Conservation (phyloP, 139 green algal genomes). For the Chlorella sp. region DNA sequence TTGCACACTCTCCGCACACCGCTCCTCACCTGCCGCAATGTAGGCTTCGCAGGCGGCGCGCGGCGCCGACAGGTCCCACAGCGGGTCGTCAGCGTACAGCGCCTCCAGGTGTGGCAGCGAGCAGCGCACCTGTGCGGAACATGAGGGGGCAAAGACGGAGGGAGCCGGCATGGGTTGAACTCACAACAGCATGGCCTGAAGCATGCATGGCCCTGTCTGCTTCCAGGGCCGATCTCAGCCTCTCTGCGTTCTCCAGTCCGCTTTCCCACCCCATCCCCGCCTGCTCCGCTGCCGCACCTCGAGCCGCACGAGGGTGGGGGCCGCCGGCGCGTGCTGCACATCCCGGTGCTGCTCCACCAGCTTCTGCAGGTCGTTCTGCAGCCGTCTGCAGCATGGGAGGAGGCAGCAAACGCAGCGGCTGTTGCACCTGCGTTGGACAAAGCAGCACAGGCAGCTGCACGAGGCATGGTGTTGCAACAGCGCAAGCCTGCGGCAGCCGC, state of each 20-base stretch:
- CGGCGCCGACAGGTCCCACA: constrained; percentile 25
- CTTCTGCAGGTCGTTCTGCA: constrained; percentile 13
- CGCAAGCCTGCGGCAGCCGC: too few species aligned
- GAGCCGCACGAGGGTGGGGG: neutral
- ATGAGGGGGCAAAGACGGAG: neutral
- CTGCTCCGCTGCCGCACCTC: neutral
- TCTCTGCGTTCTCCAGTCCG: too few species aligned
- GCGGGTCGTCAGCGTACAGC: constrained; percentile 1
- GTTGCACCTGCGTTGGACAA: too few species aligned
- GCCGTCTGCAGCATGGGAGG: neutral
- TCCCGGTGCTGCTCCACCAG: constrained; percentile 17
- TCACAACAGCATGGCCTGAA: too few species aligned
- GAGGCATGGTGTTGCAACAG: too few species aligned
- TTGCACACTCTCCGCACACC: too few species aligned
- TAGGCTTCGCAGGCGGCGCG: constrained; percentile 19
- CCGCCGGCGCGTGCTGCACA: neutral
- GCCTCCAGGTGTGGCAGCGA: neutral
- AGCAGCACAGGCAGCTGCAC: too few species aligned
- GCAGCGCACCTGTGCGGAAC: constrained; percentile 8
- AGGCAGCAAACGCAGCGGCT: too few species aligned
- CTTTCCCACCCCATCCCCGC: too few species aligned
- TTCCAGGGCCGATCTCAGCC: too few species aligned
- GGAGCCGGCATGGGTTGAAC: too few species aligned
- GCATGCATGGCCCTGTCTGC: too few species aligned
- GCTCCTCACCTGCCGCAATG: neutral